Evolutionary conservation across 805 yeast genomes (phyloP), one percentile per base, ranked within the genome.

Genomic region (Debaryomyces hansenii): DNA sequence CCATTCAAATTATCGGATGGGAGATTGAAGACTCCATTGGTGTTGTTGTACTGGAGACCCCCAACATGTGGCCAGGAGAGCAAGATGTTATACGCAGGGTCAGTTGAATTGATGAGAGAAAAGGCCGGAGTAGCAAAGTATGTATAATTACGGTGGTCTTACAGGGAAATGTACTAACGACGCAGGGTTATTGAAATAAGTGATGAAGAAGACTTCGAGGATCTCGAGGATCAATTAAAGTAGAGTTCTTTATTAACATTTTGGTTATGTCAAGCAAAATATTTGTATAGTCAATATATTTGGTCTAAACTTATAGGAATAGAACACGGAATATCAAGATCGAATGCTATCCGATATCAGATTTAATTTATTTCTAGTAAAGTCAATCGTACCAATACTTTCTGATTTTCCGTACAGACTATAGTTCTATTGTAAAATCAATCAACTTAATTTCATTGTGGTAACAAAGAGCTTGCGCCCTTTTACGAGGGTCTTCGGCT

Each of bases 1-100:
- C 96, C 96, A 5, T 66, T 83, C 56, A 79, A 78, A 20, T 64
- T 78, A 7, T 62, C 70, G 28, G 97, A 90, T 56, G 96, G 96
- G 0, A 74, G 95, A 45, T 75, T 79, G 57, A 77, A 82, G 40
- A 75, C 80, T 8, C 97, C 96, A 3, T 75, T 86, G 50, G 88
- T 90, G 1, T 64, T 91, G 61, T 56, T 91, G n/a, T 91, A 90
- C 64, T 91, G 91, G 84, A 78, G 88, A 49, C 97, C 97, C 3
- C 85, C 84, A 20, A 89, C 96, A 0, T 76, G 89, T n/a, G 85
- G 87, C 14, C 92, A 85, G 60, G 87, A 86, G 45, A 74, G 79
- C 58, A 83, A 85, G 63, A 91, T 90, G 97, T 67, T 88, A 41
- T 90, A 90, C 57, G 97, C 97, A 0, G 96, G 94, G 4, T 95